phyloP scores from a whole-genome alignment of 176 grass and related monocot species.

The Juncus effusus region DNA sequence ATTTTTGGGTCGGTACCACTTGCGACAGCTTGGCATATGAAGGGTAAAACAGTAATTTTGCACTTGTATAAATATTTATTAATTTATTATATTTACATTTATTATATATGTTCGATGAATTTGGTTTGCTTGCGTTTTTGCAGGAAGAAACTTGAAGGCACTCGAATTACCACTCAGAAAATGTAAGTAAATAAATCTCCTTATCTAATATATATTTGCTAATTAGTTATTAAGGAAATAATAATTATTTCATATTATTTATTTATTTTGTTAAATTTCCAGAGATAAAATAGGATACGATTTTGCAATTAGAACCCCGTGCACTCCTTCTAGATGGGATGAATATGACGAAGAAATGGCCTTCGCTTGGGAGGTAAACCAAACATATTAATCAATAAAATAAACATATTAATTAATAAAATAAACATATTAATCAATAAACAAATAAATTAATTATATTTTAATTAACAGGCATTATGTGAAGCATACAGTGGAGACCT shows the following conservation, averaged over 20 bases:
- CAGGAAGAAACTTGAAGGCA: constrained; percentile 97
- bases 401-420: neutral
- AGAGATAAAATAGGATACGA: constrained; percentile 90
- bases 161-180: constrained; percentile 88
- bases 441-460: neutral
- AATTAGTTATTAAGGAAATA: too few species aligned
- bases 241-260: neutral
- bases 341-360: constrained; percentile 90
- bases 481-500: constrained; percentile 66
- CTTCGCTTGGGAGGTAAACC: constrained; percentile 75
- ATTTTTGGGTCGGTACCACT: constrained; percentile 87
- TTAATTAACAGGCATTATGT: constrained; percentile 60
- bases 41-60: constrained; percentile 54
- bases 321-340: constrained; percentile 93
- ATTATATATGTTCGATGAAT: constrained; percentile 32
- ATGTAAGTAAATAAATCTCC: constrained; percentile 40
- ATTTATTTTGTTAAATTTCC: constrained; percentile 9
- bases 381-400: neutral
- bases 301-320: constrained; percentile 94
- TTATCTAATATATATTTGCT: neutral
- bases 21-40: constrained; percentile 70
- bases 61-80: neutral
- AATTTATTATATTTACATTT: neutral
- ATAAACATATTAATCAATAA: neutral
- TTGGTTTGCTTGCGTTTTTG: constrained; percentile 32